phyloP scores from a whole-genome alignment of 139 green algal genomes.

The Tetratostichococcus sp. region DNA sequence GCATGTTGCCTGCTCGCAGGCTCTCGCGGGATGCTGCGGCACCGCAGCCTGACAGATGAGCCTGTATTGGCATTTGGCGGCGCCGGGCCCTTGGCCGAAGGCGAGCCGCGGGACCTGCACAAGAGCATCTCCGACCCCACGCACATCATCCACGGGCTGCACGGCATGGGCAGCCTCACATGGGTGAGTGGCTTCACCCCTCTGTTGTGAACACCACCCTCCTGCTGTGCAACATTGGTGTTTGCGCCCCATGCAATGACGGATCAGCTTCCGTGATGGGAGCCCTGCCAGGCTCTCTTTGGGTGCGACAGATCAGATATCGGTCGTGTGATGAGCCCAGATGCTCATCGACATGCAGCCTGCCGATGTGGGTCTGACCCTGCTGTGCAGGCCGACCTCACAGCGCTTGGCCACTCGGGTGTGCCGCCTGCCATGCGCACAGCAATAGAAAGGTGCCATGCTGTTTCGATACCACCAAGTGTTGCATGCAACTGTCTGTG shows the following conservation, averaged over 20 bases:
- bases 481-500: too few relatives aligned
- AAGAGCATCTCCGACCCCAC: not conserved
- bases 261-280: too few relatives aligned
- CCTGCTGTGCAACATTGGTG: too few relatives aligned
- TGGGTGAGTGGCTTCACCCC: too few relatives aligned
- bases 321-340: too few relatives aligned
- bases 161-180: not conserved
- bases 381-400: not conserved
- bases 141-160: not conserved
- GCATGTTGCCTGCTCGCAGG: too few relatives aligned
- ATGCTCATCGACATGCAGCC: too few relatives aligned
- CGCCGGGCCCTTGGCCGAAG: too few relatives aligned
- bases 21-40: not conserved
- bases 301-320: too few relatives aligned
- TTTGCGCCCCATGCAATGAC: not conserved
- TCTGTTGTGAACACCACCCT: too few relatives aligned
- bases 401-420: not conserved
- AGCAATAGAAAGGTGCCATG: not conserved
- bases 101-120: not conserved
- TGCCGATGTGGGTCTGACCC: too few relatives aligned
- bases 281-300: too few relatives aligned
- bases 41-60: not conserved
- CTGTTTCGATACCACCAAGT: not conserved
- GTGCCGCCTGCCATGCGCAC: not conserved
- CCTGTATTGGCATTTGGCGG: not conserved